These are phyloP conservation scores for Populus deltoides DNA, from an alignment of 345 rosid genomes.

Conservation along the genomic window DNA sequence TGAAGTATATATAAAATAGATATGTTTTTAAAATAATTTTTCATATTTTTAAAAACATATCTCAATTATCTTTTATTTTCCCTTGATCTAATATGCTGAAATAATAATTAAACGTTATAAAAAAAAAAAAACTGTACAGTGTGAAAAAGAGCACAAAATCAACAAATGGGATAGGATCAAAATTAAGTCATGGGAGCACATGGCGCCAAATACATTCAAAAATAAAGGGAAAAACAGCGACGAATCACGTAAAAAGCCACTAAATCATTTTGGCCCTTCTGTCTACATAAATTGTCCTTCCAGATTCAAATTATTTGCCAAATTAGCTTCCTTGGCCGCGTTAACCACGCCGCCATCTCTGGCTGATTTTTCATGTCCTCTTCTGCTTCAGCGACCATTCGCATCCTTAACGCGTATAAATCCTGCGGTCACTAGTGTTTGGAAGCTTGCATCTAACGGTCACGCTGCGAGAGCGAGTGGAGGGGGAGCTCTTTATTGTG, in stretches of 20 bases:
- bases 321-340: conserved; percentile 23
- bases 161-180: no score
- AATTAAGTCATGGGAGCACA: background rate
- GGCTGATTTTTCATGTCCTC: conserved; percentile 7
- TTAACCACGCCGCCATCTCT: conserved; percentile 27
- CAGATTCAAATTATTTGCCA: background rate
- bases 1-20: no score
- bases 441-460: background rate
- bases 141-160: no score
- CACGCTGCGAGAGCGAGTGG: background rate
- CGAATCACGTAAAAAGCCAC: conserved; percentile 5
- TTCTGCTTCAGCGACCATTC: background rate
- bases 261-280: background rate
- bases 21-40: no score
- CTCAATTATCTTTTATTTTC: no score
- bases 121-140: no score
- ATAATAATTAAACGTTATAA: no score
- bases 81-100: no score
- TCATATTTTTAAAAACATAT: no score
- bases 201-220: conserved; percentile 21
- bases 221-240: background rate
- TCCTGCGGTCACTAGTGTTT: background rate
- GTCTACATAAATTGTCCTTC: background rate
- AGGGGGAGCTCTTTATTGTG: no score
- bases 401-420: background rate